Evolutionary conservation across 345 rosid genomes (phyloP), one percentile per base, ranked within the genome.

Genomic region (Populus simonii): DNA sequence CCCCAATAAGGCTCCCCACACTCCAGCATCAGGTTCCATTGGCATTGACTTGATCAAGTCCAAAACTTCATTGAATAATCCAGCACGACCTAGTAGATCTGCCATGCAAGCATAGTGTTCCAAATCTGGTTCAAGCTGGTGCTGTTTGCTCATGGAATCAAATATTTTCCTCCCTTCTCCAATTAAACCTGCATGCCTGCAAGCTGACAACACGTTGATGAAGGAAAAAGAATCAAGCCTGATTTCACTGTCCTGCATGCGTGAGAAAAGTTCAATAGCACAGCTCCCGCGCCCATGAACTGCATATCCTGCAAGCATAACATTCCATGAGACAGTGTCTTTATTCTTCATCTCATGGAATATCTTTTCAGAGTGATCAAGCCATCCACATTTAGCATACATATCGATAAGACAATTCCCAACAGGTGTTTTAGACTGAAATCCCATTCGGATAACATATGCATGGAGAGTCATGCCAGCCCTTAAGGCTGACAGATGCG

Each of bases 371-470:
- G 89, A 85, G 43, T 47, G 67, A 61, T 82, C 83, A 38, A 91
- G 78, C 87, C 76, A 74, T 39, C 93, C 95, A 76, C 91, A 89
- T 81, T 86, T 89, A 15, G 90, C 91, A 79, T 91, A 91, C 93
- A 91, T 87, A 83, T 88, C 89, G 71, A 88, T 76, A 29, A 91
- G 84, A 62, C 87, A 83, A 75, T 91, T 91, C 66, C 90, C 83
- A 27, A 87, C 55, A 18, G 66, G 78, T 0, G 75, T 75, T 35
- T 83, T 77, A 71, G 83, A 82, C 47, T 75, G 73, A 77, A 80
- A 76, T 66, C 92, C 94, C 80, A 80, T 80, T 76, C 35, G 79
- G 57, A 88, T 85, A 38, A 80, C 79, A 65, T 55, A 82, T 72
- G 91, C 88, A 74, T 91, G 94, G 77, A 88, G 71, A 27, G 79